Evolutionary conservation across 371 early-diverging fungal species (phyloP), one percentile per base, ranked within the genome.

Genomic region (Gilbertella persicaria): DNA sequence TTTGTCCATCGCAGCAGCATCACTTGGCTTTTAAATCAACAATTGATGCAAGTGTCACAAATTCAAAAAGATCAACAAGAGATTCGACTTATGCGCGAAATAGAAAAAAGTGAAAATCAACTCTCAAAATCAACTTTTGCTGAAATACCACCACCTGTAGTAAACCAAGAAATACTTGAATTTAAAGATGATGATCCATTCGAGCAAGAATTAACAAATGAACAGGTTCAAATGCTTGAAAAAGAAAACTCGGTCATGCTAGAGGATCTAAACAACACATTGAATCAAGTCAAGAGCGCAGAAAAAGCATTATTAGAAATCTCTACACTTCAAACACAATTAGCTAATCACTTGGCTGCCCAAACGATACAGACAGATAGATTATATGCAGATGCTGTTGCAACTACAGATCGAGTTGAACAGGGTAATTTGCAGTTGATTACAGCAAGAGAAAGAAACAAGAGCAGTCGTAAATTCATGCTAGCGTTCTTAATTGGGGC

Each of bases 221-320:
- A 85, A 33, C 84, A 87, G 56, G 52, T 83, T 10, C 77, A 80
- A 55, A 60, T 83, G 55, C 50, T 88, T 38, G 84, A 84, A 53
- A 52, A 62, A 50, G 89, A 88, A 47, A 88, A 88, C 61, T 66
- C 66, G 1, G 58, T 58, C 45, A 77, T 88, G 77, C 38, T 85
- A 13, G 67, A 73, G 44, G 79, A 85, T 54, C 64, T 87, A 47
- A 86, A 83, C 44, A 73, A 71, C 46, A 78, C 87, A 5, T 58
- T 87, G 35, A 78, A 84, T 43, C 75, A 83, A 58, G 81, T 88
- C 41, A 77, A 74, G 24, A 73, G 70, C 41, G 87, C 86, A 6
- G 87, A 88, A 62, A 78, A 79, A 40, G 83, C 89, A 19, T 60
- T 88, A 35, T 49, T 82, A 24, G 89, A 88, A 58, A 88, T 88